phyloP scores from a whole-genome alignment of 140 eudicot genomes.

The Oenanthe javanica region DNA sequence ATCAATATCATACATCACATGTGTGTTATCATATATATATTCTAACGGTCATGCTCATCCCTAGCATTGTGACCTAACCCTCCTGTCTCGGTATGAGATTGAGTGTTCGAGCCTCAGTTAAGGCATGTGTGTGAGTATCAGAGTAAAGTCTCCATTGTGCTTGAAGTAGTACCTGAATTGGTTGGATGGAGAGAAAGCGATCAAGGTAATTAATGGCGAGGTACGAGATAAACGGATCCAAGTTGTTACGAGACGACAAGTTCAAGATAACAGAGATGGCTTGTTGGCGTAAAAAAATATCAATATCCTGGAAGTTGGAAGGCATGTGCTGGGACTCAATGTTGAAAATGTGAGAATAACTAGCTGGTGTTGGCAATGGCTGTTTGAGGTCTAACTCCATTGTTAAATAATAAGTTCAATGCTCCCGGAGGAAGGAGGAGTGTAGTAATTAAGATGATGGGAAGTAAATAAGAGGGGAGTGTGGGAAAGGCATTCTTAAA shows the following conservation, averaged over 20 bases:
- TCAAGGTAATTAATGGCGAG: slow-evolving; percentile 47
- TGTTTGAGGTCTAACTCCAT: too few relatives aligned
- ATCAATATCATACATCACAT: background rate
- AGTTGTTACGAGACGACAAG: slow-evolving; percentile 23
- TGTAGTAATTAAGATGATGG: background rate
- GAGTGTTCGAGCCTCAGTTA: too few relatives aligned
- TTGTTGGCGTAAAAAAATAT: slow-evolving; percentile 22
- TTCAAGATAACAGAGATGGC: slow-evolving; percentile 21
- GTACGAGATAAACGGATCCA: slow-evolving; percentile 38
- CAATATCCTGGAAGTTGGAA: background rate
- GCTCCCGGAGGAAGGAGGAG: too few relatives aligned
- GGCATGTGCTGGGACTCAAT: slow-evolving; percentile 7
- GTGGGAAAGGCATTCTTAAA: background rate
- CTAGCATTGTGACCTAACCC: too few relatives aligned
- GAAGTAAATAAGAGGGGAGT: background rate
- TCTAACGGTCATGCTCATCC: too few relatives aligned
- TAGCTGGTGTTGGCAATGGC: too few relatives aligned
- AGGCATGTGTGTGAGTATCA: too few relatives aligned
- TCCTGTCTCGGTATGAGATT: too few relatives aligned
- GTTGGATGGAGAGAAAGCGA: slow-evolving; percentile 32
- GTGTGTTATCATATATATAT: too few relatives aligned
- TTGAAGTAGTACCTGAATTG: slow-evolving; percentile 14
- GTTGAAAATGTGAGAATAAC: background rate
- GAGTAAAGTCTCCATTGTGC: too few relatives aligned
- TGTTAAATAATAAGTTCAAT: too few relatives aligned